A percentile compares a stretch with the other conserved stretches of the same genome.
Conservation (phyloP, 176 grass and related monocot species). For the Secale cereale region DNA sequence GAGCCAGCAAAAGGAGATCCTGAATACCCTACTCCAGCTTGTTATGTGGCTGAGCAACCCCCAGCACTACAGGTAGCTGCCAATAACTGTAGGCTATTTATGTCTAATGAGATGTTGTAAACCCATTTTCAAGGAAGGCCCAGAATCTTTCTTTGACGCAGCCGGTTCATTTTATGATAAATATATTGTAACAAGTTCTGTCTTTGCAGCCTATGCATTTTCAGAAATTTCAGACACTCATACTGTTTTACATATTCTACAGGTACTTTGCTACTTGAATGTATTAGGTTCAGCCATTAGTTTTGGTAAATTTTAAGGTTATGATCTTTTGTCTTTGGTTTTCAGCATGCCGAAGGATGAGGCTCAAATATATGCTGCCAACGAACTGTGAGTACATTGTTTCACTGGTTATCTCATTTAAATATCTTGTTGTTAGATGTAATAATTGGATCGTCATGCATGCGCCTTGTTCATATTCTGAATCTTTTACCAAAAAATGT, state of each 20-base stretch:
- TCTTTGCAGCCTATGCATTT: conserved; percentile 73
- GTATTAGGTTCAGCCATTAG: background rate
- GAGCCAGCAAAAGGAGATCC: conserved; percentile 84
- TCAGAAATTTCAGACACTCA: conserved; percentile 56
- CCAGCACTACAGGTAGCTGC: conserved; percentile 53
- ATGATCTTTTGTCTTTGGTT: conserved; percentile 19
- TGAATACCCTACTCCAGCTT: conserved; percentile 75
- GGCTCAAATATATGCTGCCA: conserved; percentile 83
- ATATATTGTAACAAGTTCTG: conserved; percentile 15
- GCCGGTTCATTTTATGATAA: background rate
- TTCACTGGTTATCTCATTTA: conserved; percentile 20
- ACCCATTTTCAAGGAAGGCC: background rate
- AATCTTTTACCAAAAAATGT: background rate
- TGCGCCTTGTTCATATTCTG: conserved; percentile 6
- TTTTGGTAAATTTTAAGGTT: conserved; percentile 1
- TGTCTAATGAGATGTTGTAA: background rate
- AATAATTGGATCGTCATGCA: too few species aligned
- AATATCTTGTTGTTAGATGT: background rate
- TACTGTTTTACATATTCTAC: conserved; percentile 96
- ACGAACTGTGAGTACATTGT: conserved; percentile 68
- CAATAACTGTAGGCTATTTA: background rate
- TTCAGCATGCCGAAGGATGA: conserved; percentile 98
- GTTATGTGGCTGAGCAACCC: conserved; percentile 66
- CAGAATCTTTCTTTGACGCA: background rate
- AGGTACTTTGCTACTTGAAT: conserved; percentile 47